phyloP scores from a whole-genome alignment of 768 basidiomycete genomes.

The Trametes gibbosa region DNA sequence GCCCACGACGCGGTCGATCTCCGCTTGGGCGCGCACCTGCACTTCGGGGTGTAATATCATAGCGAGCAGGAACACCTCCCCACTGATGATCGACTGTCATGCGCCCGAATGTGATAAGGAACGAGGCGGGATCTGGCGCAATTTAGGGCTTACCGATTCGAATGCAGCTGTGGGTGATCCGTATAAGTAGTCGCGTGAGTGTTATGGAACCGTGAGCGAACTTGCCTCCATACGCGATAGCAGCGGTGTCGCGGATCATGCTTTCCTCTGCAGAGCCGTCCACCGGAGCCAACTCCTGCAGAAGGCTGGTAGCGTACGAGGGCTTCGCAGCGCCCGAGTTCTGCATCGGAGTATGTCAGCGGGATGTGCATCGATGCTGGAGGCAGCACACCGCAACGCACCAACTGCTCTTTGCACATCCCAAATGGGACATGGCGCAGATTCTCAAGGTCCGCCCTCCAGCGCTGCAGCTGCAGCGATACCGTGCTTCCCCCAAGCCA shows the following conservation, averaged over 20 bases:
- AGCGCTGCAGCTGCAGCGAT: neutral
- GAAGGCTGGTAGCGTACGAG: neutral
- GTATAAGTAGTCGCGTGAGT: neutral
- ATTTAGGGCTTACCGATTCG: neutral
- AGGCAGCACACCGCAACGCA: too few species aligned
- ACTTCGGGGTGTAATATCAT: conserved; percentile 19
- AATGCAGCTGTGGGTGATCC: neutral
- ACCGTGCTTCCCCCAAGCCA: neutral
- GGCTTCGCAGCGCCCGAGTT: neutral
- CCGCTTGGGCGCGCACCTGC: conserved; percentile 17
- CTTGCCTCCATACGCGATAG: conserved; percentile 11
- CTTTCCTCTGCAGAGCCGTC: neutral
- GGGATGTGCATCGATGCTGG: too few species aligned
- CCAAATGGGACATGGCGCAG: neutral
- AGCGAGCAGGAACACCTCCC: conserved; percentile 11
- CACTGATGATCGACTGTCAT: conserved; percentile 4
- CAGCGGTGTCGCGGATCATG: conserved; percentile 10
- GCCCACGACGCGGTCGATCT: conserved; percentile 23
- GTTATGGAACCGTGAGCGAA: neutral
- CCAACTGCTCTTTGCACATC: neutral
- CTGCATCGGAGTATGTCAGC: neutral
- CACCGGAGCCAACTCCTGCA: conserved; percentile 1
- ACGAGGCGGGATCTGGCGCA: too few species aligned
- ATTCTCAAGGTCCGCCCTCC: neutral
- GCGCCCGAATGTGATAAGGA: too few species aligned